A percentile compares a stretch with the other conserved stretches of the same genome.
Evolutionary conservation across 768 basidiomycete species (phyloP).

Genomic region (Hydnomerulius pinastri): DNA sequence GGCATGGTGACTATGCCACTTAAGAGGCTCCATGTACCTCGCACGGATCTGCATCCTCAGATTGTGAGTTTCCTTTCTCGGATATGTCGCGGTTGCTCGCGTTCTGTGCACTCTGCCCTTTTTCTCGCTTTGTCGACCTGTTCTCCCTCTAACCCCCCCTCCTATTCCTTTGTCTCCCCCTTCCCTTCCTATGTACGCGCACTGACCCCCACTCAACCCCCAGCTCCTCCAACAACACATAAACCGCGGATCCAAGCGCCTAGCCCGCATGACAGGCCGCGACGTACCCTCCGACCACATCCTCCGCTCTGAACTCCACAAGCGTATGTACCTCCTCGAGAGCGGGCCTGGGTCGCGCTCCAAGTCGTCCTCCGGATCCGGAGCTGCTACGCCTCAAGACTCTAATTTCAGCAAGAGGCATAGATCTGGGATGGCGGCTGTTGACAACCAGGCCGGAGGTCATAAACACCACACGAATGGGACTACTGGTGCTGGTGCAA

Average conservation of each 20-base stretch:
- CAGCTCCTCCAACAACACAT: constrained; percentile 71
- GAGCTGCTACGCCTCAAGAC: neutral
- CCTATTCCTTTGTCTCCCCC: no score
- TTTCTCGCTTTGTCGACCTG: no score
- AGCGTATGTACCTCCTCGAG: constrained; percentile 42
- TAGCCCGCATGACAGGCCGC: constrained; percentile 69
- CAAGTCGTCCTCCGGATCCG: constrained; percentile 7
- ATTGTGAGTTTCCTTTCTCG: constrained; percentile 45
- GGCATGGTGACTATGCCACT: constrained; percentile 46
- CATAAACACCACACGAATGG: neutral
- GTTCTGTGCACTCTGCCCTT: no score
- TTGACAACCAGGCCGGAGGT: no score
- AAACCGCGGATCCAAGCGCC: constrained; percentile 63
- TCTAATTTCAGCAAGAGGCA: constrained; percentile 9
- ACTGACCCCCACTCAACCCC: neutral
- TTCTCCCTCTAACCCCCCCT: no score
- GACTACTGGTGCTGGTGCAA: neutral
- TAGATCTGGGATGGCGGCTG: constrained; percentile 10
- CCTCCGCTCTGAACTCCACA: constrained; percentile 46
- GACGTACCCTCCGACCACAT: constrained; percentile 48
- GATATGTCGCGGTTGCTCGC: no score
- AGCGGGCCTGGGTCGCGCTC: constrained; percentile 20
- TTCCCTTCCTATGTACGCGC: no score
- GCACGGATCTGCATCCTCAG: constrained; percentile 41
- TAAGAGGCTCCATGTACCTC: constrained; percentile 34